Evolutionary conservation across 2,329 filamentous ascomycete species (phyloP).

Genomic region (Pseudovirgaria hyperparasitica): DNA sequence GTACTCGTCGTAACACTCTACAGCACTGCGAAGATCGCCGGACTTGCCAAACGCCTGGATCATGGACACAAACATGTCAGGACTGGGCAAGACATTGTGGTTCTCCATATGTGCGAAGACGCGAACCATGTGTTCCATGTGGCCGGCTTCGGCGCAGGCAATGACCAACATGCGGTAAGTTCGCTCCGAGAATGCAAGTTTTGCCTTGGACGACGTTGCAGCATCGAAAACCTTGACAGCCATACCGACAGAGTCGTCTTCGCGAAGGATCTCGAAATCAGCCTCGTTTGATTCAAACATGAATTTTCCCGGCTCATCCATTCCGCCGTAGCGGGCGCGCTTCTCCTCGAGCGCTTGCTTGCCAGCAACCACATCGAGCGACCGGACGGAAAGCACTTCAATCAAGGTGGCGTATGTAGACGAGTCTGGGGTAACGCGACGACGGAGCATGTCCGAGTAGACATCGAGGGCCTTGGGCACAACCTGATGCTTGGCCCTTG

Average conservation of each 20-base stretch:
- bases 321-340: conserved; percentile 69
- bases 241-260: conserved; percentile 77
- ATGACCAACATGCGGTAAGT: conserved; percentile 78
- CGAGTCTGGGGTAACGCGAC: conserved; percentile 67
- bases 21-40: conserved; percentile 73
- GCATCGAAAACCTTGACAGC: conserved; percentile 77
- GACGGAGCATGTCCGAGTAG: conserved; percentile 89
- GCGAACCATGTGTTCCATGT: conserved; percentile 76
- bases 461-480: conserved; percentile 88
- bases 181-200: conserved; percentile 59
- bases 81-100: conserved; percentile 58
- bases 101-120: conserved; percentile 87
- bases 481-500: conserved; percentile 65
- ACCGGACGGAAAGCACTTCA: conserved; percentile 65
- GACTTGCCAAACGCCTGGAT: conserved; percentile 80
- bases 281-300: conserved; percentile 81
- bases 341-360: conserved; percentile 69
- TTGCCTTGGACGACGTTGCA: conserved; percentile 49
- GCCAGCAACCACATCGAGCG: conserved; percentile 62
- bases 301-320: conserved; percentile 73
- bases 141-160: conserved; percentile 72
- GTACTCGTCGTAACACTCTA: conserved; percentile 95
- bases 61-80: conserved; percentile 81
- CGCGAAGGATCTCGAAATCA: conserved; percentile 71
- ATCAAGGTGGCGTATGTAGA: conserved; percentile 84